Evolutionary conservation across 345 rosid species (phyloP).

Genomic region (Kandelia obovata): DNA sequence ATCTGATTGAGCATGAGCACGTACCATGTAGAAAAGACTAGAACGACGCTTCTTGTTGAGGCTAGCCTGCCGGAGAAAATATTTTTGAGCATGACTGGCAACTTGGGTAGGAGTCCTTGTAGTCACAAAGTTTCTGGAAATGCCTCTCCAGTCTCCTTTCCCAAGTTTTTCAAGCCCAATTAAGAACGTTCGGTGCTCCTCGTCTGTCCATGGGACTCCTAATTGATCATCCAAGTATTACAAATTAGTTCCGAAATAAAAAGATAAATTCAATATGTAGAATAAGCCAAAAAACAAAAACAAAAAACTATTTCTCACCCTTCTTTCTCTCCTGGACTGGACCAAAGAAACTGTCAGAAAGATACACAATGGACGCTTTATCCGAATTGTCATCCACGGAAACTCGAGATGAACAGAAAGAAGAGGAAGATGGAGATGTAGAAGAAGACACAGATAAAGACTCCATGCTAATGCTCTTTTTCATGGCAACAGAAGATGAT

Average conservation of each 20-base stretch:
- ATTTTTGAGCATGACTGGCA: constrained; percentile 73
- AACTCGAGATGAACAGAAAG: constrained; percentile 31
- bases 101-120: constrained; percentile 75
- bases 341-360: constrained; percentile 39
- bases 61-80: constrained; percentile 50
- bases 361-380: constrained; percentile 33
- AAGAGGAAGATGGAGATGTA: constrained; percentile 25
- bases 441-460: constrained; percentile 34
- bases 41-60: constrained; percentile 58
- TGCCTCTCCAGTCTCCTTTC: constrained; percentile 77
- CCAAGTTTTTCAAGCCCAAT: constrained; percentile 60
- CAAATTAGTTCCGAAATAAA: not conserved
- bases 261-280: not conserved
- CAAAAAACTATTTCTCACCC: constrained; percentile 26
- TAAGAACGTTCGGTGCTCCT: constrained; percentile 52
- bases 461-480: constrained; percentile 58
- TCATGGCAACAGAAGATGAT: constrained; percentile 22
- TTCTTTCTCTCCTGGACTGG: constrained; percentile 42
- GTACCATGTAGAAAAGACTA: constrained; percentile 61
- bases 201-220: constrained; percentile 78
- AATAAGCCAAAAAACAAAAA: not conserved
- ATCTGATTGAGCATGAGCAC: not conserved
- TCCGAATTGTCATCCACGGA: constrained; percentile 31
- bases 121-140: constrained; percentile 49
- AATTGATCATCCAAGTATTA: not conserved